These are phyloP conservation scores for Aspergillus novofumigatus DNA, from an alignment of 2,329 filamentous ascomycete genomes.

Conservation along the genomic window DNA sequence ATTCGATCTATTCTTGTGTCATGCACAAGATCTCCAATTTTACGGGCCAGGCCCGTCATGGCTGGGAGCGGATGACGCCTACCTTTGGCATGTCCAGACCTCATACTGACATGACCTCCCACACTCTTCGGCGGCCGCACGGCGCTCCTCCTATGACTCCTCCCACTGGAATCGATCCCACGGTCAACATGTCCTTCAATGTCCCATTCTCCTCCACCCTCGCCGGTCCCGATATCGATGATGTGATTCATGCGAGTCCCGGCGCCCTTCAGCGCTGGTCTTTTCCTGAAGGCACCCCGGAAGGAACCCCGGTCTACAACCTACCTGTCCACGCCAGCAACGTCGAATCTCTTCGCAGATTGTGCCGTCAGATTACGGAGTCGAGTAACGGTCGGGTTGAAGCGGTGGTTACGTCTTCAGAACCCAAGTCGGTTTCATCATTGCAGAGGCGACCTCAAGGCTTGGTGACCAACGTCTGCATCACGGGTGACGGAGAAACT, in stretches of 20 bases:
- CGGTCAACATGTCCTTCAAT: conserved; percentile 93
- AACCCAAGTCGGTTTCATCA: conserved; percentile 62
- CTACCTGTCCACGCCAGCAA: conserved; percentile 90
- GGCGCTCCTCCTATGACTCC: conserved; percentile 53
- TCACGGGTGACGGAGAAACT: conserved; percentile 80
- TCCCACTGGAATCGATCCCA: conserved; percentile 67
- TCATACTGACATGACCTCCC: conserved; percentile 52
- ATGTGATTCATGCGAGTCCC: conserved; percentile 87
- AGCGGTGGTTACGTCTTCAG: conserved; percentile 77
- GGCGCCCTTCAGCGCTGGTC: conserved; percentile 90
- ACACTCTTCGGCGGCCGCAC: conserved; percentile 54
- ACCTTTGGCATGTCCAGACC: conserved; percentile 61
- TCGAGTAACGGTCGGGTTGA: conserved; percentile 66
- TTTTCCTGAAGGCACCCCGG: conserved; percentile 79
- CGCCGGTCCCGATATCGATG: conserved; percentile 85
- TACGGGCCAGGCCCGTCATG: conserved; percentile 62
- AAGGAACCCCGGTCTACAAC: conserved; percentile 79
- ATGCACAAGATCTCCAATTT: conserved; percentile 69
- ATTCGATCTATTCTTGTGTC: conserved; percentile 23
- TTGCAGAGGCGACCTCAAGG: conserved; percentile 50
- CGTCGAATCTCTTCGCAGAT: conserved; percentile 68
- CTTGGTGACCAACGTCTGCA: conserved; percentile 79
- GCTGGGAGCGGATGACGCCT: conserved; percentile 64
- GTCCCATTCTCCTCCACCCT: conserved; percentile 93
- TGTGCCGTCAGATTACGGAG: conserved; percentile 79